Evolutionary conservation across 192 early-diverging fungal genomes (phyloP).

Genomic region (Rhizoclosmatium globosum): DNA sequence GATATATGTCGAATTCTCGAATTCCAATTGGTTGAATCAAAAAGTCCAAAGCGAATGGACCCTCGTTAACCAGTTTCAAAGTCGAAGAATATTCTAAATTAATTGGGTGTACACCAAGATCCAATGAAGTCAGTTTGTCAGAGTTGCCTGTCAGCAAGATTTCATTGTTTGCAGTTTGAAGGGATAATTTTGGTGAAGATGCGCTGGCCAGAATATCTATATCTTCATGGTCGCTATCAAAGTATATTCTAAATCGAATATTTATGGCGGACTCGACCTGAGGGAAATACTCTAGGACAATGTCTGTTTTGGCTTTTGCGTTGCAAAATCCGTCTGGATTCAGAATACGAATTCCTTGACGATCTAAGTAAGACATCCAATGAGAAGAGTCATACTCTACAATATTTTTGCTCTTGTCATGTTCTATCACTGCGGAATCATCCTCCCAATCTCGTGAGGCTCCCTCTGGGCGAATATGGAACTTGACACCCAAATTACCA

Average conservation of each 20-base stretch:
- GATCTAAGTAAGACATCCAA: slow-evolving; percentile 48
- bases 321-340: slow-evolving; percentile 61
- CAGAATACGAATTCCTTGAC: slow-evolving; percentile 47
- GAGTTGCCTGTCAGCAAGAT: slow-evolving; percentile 15
- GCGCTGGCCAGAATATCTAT: slow-evolving; percentile 56
- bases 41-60: slow-evolving; percentile 66
- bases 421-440: slow-evolving; percentile 13
- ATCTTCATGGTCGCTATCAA: slow-evolving; percentile 58
- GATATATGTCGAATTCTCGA: slow-evolving; percentile 61
- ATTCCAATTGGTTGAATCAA: slow-evolving; percentile 65
- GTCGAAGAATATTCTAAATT: slow-evolving; percentile 47
- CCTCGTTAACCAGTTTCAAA: slow-evolving; percentile 60
- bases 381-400: slow-evolving; percentile 9
- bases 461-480: slow-evolving; percentile 62
- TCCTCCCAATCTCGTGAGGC: slow-evolving; percentile 51
- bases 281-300: slow-evolving; percentile 59
- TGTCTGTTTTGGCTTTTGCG: slow-evolving; percentile 45
- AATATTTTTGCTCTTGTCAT: neutral
- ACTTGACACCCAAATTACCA: slow-evolving; percentile 64
- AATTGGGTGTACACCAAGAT: slow-evolving; percentile 68
- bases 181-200: slow-evolving; percentile 45
- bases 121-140: slow-evolving; percentile 34
- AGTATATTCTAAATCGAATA: slow-evolving; percentile 53
- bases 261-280: slow-evolving; percentile 35
- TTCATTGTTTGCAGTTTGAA: slow-evolving; percentile 46